Evolutionary conservation across 441 rosid genomes (phyloP), one percentile per base, ranked within the genome.

Genomic region (Eruca vesicaria): DNA sequence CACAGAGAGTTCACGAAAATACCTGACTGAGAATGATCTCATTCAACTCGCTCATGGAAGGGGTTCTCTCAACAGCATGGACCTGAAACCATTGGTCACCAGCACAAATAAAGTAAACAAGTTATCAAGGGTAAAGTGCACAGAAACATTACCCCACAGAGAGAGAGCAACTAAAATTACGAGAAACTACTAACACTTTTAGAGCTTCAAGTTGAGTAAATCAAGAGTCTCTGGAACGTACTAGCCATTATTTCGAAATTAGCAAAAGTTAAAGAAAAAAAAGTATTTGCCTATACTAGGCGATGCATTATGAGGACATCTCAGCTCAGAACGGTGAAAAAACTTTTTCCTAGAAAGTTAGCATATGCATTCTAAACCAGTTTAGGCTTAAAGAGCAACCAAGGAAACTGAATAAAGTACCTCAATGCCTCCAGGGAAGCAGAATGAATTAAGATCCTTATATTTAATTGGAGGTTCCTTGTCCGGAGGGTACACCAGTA

Each of bases 361-460:
- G 18, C 29, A 43, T 43, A 20, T 52, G 9, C 55, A 50, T 72
- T 65, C 23, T 56, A 8, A 26, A 38, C 45, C 29, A 68, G 63
- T 60, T 75, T 50, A 15, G 18, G 36, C 61, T 16, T 31, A 45
- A 45, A 14, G 16, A 35, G 11, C 19, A 21, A 11, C 4, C 15
- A 12, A 68, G 12, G 43, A 16, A 59, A 41, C 2, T 18, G 18
- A 72, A 29, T 45, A 14, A 69, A 79, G 63, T 31, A 92, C 99
- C 99, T 95, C 98, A 69, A 89, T 70, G 45, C 98, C 98, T 72
- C 91, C 98, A 72, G 98, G 99, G 71, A 93, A 91, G 94, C 97
- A 96, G 80, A 91, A 93, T 6, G 99, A 93, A 70, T 90, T 84
- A 72, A 96, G 97, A 88, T 93, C 98, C 81, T 91, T 93, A 82